Evolutionary conservation across 805 yeast genomes (phyloP).

Genomic region (Blastobotrys mokoenaii): DNA sequence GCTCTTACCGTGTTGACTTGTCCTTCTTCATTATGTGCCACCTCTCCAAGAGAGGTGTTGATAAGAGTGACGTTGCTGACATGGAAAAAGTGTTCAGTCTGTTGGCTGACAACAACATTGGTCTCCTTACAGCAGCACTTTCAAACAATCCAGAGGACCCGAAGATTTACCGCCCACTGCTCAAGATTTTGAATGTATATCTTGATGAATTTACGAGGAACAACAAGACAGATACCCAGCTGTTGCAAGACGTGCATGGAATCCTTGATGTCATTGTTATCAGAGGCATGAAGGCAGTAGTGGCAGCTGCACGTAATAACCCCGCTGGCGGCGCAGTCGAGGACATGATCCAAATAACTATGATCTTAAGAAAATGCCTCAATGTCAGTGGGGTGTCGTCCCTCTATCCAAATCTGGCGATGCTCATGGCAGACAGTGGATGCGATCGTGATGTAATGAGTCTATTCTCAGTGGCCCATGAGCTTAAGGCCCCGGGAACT

Average conservation of each 20-base stretch:
- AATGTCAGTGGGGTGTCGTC: conserved; percentile 21
- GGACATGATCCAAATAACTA: conserved; percentile 54
- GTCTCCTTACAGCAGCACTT: conserved; percentile 30
- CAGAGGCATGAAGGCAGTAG: conserved; percentile 52
- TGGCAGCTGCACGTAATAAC: conserved; percentile 51
- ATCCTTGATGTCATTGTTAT: conserved; percentile 55
- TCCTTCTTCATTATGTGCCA: conserved; percentile 40
- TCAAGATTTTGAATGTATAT: conserved; percentile 19
- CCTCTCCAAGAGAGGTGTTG: conserved; percentile 4
- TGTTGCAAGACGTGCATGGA: conserved; percentile 28
- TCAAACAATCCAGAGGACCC: conserved; percentile 24
- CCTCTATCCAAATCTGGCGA: conserved; percentile 36
- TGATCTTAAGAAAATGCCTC: conserved; percentile 54
- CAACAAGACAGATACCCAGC: conserved; percentile 10
- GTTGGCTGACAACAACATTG: conserved; percentile 27
- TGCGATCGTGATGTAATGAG: conserved; percentile 54
- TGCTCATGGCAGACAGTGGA: conserved; percentile 46
- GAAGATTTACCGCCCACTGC: conserved; percentile 20
- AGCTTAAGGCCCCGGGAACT: conserved; percentile 43
- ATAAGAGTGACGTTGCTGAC: conserved; percentile 29
- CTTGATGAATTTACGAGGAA: conserved; percentile 15
- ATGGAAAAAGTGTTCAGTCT: conserved; percentile 24
- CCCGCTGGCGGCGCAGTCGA: conserved; percentile 46
- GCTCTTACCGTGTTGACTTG: conserved; percentile 57
- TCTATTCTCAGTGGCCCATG: conserved; percentile 60